Evolutionary conservation across 805 yeast genomes (phyloP).

Genomic region (Priceomyces melissophilus): DNA sequence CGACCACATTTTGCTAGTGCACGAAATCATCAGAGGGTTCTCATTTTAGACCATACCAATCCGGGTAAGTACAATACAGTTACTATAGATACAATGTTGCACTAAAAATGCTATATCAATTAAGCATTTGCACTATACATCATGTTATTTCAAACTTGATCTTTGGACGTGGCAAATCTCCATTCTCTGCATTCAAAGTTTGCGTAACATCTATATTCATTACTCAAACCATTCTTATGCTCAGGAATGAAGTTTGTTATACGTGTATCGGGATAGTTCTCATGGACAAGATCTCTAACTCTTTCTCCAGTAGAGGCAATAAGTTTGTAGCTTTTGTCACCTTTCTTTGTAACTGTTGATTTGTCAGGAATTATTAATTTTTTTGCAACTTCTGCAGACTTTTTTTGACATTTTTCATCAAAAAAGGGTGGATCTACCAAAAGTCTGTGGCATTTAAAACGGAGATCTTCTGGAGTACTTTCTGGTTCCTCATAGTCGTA

Average conservation of each 20-base stretch:
- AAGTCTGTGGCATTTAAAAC: slow-evolving; percentile 64
- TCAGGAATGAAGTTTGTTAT: slow-evolving; percentile 72
- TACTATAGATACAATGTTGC: not conserved
- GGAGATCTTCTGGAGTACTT: slow-evolving; percentile 52
- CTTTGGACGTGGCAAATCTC: slow-evolving; percentile 38
- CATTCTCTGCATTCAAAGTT: slow-evolving; percentile 66
- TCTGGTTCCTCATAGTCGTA: slow-evolving; percentile 77
- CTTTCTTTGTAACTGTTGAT: slow-evolving; percentile 33
- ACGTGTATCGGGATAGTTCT: slow-evolving; percentile 60
- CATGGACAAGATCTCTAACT: slow-evolving; percentile 61
- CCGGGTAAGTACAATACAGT: not conserved
- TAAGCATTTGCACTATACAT: not conserved
- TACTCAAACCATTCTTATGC: slow-evolving; percentile 81
- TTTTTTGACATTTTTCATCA: slow-evolving; percentile 76
- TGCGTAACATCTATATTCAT: slow-evolving; percentile 86
- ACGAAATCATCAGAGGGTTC: too few species aligned
- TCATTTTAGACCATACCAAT: too few species aligned
- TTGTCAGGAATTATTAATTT: slow-evolving; percentile 47
- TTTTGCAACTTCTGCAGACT: slow-evolving; percentile 53
- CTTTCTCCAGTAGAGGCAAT: slow-evolving; percentile 90
- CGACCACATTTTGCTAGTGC: not conserved
- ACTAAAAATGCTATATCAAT: not conserved
- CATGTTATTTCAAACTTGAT: not conserved
- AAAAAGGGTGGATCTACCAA: slow-evolving; percentile 88
- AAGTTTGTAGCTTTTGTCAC: slow-evolving; percentile 44